Conservation (phyloP, 768 basidiomycete genomes). For the Podaxis pistillaris region DNA sequence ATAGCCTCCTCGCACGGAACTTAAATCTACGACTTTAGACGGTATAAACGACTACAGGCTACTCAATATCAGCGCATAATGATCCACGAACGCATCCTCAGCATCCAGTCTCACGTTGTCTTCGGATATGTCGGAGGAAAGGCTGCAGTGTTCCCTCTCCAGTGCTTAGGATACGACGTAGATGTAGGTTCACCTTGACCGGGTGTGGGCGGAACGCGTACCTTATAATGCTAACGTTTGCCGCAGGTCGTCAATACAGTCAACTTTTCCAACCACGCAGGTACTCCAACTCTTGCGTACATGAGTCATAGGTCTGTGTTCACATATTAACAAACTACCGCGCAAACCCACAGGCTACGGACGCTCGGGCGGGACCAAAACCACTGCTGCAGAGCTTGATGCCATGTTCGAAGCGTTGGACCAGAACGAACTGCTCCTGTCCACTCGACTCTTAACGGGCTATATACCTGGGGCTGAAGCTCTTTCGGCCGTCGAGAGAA, state of each 20-base stretch:
- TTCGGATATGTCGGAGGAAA: constrained; percentile 93
- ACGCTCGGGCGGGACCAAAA: constrained; percentile 74
- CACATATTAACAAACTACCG: background rate
- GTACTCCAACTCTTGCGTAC: constrained; percentile 35
- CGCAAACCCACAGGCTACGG: constrained; percentile 65
- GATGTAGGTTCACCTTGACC: constrained; percentile 57
- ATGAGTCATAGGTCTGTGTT: background rate
- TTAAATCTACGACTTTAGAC: background rate
- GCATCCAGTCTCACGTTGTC: constrained; percentile 91
- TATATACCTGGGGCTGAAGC: constrained; percentile 88
- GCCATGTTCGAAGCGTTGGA: constrained; percentile 74
- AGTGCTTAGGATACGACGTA: constrained; percentile 90
- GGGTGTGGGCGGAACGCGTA: constrained; percentile 10
- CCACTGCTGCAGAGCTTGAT: constrained; percentile 74
- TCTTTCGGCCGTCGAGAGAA: constrained; percentile 59
- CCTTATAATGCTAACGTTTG: constrained; percentile 1
- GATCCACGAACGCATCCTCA: constrained; percentile 61
- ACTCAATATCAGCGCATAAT: background rate
- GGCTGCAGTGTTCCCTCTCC: constrained; percentile 75
- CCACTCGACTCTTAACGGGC: constrained; percentile 80
- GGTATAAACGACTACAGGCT: background rate
- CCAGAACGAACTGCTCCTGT: constrained; percentile 69
- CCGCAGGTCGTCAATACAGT: constrained; percentile 84
- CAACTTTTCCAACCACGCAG: constrained; percentile 93
- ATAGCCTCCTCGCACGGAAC: background rate